Conservation (phyloP, 768 basidiomycete genomes). For the Hericium alpestre region DNA sequence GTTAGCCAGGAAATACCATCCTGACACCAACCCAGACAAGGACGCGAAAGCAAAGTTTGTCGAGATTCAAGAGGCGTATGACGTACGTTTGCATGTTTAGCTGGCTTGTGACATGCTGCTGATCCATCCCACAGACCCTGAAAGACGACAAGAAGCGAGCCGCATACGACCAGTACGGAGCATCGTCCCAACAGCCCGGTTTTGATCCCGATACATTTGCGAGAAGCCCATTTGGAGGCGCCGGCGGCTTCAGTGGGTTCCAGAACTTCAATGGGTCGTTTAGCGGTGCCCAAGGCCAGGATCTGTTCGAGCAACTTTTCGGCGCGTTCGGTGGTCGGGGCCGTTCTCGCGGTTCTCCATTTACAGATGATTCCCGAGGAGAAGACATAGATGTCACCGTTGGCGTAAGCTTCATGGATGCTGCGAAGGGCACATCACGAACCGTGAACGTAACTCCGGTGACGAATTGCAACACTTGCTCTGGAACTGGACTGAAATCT, state of each 20-base stretch:
- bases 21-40: slow-evolving; percentile 92
- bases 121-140: slow-evolving; percentile 46
- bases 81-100: slow-evolving; percentile 43
- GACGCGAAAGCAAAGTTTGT: slow-evolving; percentile 85
- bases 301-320: slow-evolving; percentile 84
- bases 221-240: slow-evolving; percentile 10
- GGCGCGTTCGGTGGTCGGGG: slow-evolving; percentile 47
- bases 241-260: slow-evolving; percentile 63
- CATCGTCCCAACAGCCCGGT: slow-evolving; percentile 85
- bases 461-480: slow-evolving; percentile 74
- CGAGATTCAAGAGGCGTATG: slow-evolving; percentile 95
- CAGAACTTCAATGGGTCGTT: slow-evolving; percentile 57
- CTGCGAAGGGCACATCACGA: slow-evolving; percentile 80
- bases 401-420: slow-evolving; percentile 80
- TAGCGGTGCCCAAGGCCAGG: slow-evolving; percentile 33
- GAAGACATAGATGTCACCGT: slow-evolving; percentile 74
- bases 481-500: slow-evolving; percentile 75
- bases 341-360: slow-evolving; percentile 32
- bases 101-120: not conserved
- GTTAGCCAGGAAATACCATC: slow-evolving; percentile 98
- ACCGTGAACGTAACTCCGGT: slow-evolving; percentile 73
- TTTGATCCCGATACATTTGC: slow-evolving; percentile 85
- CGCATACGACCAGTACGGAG: slow-evolving; percentile 84
- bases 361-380: slow-evolving; percentile 42
- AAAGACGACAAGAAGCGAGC: slow-evolving; percentile 92